A percentile compares a stretch with the other conserved stretches of the same genome.
Evolutionary conservation across 441 rosid genomes (phyloP).

Genomic region (Jatropha podagrica): DNA sequence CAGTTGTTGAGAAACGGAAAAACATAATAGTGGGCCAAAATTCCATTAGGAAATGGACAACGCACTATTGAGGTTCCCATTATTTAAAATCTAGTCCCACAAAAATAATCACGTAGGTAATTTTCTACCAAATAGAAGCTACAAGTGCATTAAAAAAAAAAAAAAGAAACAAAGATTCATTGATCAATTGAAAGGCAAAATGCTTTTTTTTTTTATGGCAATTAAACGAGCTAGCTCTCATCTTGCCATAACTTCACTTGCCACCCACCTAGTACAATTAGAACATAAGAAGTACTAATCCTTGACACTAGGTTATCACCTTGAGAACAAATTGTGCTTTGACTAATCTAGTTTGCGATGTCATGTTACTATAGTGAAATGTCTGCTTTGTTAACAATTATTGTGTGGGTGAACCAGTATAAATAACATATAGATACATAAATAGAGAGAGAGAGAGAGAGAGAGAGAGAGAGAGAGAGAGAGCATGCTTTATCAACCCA

Average conservation of each 20-base stretch:
- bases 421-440: too few species aligned
- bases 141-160: not conserved
- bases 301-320: not conserved
- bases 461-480: slow-evolving; percentile 30
- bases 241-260: not conserved
- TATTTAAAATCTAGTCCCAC: not conserved
- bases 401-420: not conserved
- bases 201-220: not conserved
- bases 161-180: not conserved
- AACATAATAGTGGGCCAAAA: too few species aligned
- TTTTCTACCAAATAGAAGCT: not conserved
- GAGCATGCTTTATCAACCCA: slow-evolving; percentile 64
- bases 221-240: not conserved
- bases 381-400: not conserved
- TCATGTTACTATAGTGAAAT: slow-evolving; percentile 2
- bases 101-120: not conserved
- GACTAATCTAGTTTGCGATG: not conserved
- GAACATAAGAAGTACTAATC: not conserved
- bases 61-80: too few species aligned
- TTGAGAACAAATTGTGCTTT: not conserved
- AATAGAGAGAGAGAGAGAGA: not conserved
- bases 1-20: too few species aligned
- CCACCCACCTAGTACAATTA: not conserved
- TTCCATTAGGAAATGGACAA: too few species aligned
- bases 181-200: not conserved